phyloP scores from a whole-genome alignment of 2,329 filamentous ascomycete genomes.

The Hypoxylon sp. region DNA sequence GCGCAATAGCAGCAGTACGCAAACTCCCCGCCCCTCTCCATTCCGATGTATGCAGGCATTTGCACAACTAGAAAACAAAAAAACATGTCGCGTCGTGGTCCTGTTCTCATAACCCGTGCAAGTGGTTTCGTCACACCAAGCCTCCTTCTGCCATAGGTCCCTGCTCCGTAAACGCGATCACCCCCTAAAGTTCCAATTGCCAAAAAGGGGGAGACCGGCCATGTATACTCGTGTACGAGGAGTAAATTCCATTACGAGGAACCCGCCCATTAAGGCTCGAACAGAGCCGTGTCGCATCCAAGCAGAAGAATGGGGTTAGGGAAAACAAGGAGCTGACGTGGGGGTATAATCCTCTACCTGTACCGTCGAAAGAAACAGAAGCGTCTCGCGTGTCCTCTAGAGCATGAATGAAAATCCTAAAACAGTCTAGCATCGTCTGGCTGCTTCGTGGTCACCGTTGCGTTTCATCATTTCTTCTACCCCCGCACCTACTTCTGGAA shows the following conservation, averaged over 20 bases:
- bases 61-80: constrained; percentile 34
- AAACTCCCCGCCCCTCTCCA: constrained; percentile 36
- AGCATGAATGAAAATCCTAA: constrained; percentile 29
- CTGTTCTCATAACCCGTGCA: constrained; percentile 42
- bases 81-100: constrained; percentile 37
- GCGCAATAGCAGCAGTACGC: constrained; percentile 29
- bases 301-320: constrained; percentile 23
- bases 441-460: constrained; percentile 25
- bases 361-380: constrained; percentile 37
- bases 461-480: constrained; percentile 20
- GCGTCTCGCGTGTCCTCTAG: constrained; percentile 37
- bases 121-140: constrained; percentile 32
- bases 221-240: constrained; percentile 10
- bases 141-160: constrained; percentile 12
- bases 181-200: neutral
- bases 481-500: constrained; percentile 70
- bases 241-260: constrained; percentile 21
- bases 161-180: constrained; percentile 10
- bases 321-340: constrained; percentile 32
- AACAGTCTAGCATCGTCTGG: constrained; percentile 40
- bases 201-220: constrained; percentile 10
- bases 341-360: constrained; percentile 47
- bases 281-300: constrained; percentile 17
- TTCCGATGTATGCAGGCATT: constrained; percentile 40
- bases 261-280: constrained; percentile 15